phyloP scores from a whole-genome alignment of 352 stramenopile genomes.

The Phytopythium aichiense region DNA sequence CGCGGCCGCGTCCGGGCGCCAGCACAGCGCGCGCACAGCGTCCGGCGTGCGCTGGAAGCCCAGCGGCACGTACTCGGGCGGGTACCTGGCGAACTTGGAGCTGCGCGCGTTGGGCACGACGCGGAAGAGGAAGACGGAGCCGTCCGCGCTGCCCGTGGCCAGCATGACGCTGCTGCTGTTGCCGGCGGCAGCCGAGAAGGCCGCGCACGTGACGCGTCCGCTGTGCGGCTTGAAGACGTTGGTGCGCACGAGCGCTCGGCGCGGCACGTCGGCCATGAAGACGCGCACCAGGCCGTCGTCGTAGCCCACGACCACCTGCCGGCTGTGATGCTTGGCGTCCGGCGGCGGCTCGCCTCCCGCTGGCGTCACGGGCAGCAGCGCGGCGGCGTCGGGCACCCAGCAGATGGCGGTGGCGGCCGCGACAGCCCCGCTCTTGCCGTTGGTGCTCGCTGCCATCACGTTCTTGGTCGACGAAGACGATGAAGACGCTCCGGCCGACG shows the following conservation, averaged over 20 bases:
- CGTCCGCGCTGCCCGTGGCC: constrained; percentile 76
- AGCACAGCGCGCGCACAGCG: constrained; percentile 42
- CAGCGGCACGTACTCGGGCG: constrained; percentile 61
- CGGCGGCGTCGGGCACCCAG: constrained; percentile 61
- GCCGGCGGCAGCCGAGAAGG: constrained; percentile 61
- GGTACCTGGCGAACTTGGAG: constrained; percentile 48
- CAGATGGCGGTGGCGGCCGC: constrained; percentile 50
- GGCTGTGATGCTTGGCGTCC: constrained; percentile 17
- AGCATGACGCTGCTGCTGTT: constrained; percentile 21
- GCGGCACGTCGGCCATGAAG: constrained; percentile 47
- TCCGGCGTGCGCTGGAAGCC: constrained; percentile 61
- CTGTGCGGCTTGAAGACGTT: constrained; percentile 90
- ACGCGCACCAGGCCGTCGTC: constrained; percentile 84
- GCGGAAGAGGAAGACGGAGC: constrained; percentile 87
- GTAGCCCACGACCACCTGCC: constrained; percentile 88
- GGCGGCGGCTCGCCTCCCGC: background rate
- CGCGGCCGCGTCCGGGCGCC: constrained; percentile 60
- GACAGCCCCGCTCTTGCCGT: background rate
- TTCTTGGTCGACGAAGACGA: constrained; percentile 5
- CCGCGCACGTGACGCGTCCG: constrained; percentile 54
- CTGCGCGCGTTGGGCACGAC: constrained; percentile 42
- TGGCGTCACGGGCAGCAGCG: constrained; percentile 24
- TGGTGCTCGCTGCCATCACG: background rate
- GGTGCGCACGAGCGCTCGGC: constrained; percentile 47
- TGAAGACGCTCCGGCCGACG: background rate